Base-by-base conservation (phyloP, 306 rosid species). In the Prunus kanzakura region DNA sequence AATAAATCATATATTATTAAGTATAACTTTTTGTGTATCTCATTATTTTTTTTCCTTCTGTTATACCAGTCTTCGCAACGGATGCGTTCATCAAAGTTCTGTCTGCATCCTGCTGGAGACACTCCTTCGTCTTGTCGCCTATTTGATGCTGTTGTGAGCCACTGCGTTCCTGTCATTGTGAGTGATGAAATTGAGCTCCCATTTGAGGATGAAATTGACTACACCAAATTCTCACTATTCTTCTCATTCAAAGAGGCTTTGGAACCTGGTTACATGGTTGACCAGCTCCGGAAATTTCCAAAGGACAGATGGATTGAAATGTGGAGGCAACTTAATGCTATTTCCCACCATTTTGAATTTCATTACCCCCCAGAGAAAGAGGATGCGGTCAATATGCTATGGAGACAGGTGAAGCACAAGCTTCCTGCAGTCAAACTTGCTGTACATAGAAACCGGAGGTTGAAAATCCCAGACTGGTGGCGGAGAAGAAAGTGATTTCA, bases 101-200 rank as follows among this genome's bases (percentile, higher is more conserved):
- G 99, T 85, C 86, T 96, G 82, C 84, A 93, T 84, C 98, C 98
- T 15, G 98, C 99, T 0, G 98, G 99, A 80, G 99, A 96, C 82
- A 92, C 99, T 47, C 98, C 99, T 11, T 96, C 99, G 6, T 96
- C 99, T 63, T 96, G 99, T 79, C 98, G 99, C 74, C 89, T 92
- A 56, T 96, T 96, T 79, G 97, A 96, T 87, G 99, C 98, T 72
- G 92, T 96, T 25, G 98, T 88, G 78, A 96, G 97, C 83, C 98
- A 96, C 84, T 92, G 99, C 79, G 83, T 96, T 82, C 99, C 99
- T 13, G 93, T 96, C 81, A 88, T 96, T 35, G 96, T 96, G 66
- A 96, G 99, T 69, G 98, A 96, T 80, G 93, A 89, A 82, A 92
- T 96, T 72, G 99, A 96, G 81, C 99, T 96, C 80, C 99, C 99